Evolutionary conservation across 805 yeast species (phyloP).

Genomic region (Kodamaea fukazawae): DNA sequence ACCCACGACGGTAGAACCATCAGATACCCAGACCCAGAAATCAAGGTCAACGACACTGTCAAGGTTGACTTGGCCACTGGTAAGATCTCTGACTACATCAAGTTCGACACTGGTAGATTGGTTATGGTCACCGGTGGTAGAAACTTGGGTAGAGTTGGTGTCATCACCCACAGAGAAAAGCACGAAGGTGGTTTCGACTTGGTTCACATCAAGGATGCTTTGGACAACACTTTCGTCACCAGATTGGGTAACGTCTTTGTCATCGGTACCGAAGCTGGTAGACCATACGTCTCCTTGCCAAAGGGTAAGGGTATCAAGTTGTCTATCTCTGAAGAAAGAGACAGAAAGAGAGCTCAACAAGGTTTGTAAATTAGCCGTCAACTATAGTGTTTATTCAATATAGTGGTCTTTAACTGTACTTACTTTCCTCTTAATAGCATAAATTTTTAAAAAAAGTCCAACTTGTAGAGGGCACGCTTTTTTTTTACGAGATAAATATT

Average conservation of each 20-base stretch:
- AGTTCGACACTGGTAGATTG: constrained; percentile 40
- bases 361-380: constrained; percentile 25
- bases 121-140: constrained; percentile 46
- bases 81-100: constrained; percentile 31
- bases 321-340: constrained; percentile 43
- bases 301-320: constrained; percentile 45
- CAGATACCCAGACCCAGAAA: constrained; percentile 27
- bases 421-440: too few species aligned
- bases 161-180: constrained; percentile 41
- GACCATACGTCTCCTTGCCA: constrained; percentile 41
- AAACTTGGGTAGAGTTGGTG: constrained; percentile 45
- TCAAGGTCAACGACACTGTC: constrained; percentile 24
- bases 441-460: too few species aligned
- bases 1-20: constrained; percentile 29
- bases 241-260: constrained; percentile 42
- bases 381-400: too few species aligned
- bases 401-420: too few species aligned
- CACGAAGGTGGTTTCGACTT: constrained; percentile 45
- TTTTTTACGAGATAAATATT: too few species aligned
- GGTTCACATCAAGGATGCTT: constrained; percentile 41
- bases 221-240: constrained; percentile 43
- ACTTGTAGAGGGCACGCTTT: too few species aligned
- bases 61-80: constrained; percentile 27
- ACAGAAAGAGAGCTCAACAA: constrained; percentile 44
- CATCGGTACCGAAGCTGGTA: constrained; percentile 41